Conservation (phyloP, 1,139 yeast genomes). For the Yamadazyma siamensis region DNA sequence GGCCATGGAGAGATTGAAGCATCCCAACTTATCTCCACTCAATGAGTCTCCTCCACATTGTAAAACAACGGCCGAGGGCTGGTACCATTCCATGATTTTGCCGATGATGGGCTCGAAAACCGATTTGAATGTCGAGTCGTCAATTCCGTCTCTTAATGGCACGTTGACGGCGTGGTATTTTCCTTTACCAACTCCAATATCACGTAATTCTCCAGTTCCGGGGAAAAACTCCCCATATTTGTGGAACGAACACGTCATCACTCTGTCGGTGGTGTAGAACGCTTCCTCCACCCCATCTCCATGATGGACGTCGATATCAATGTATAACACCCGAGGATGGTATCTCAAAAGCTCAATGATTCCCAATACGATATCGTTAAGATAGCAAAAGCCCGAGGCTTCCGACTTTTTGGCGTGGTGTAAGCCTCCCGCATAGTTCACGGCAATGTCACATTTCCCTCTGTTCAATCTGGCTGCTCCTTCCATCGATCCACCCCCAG, state of each 20-base stretch:
- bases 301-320: constrained; percentile 94
- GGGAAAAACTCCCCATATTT: constrained; percentile 97
- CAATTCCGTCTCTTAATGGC: constrained; percentile 94
- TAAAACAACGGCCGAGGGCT: constrained; percentile 89
- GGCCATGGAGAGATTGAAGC: constrained; percentile 83
- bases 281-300: constrained; percentile 99
- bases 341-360: constrained; percentile 78
- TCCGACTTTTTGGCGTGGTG: constrained; percentile 96
- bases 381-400: constrained; percentile 94
- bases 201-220: constrained; percentile 89
- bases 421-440: constrained; percentile 95
- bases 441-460: constrained; percentile 91
- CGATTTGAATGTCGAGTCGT: constrained; percentile 86
- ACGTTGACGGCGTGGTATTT: constrained; percentile 84
- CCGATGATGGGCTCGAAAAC: constrained; percentile 85
- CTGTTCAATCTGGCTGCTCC: constrained; percentile 82
- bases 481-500: constrained; percentile 91
- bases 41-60: constrained; percentile 98
- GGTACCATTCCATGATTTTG: constrained; percentile 83
- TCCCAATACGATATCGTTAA: constrained; percentile 89
- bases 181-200: constrained; percentile 84
- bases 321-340: constrained; percentile 87
- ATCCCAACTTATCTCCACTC: constrained; percentile 90
- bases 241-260: constrained; percentile 93
- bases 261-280: constrained; percentile 90